Evolutionary conservation across 495 filamentous ascomycete species (phyloP).

Genomic region (Penicillium turbatum): DNA sequence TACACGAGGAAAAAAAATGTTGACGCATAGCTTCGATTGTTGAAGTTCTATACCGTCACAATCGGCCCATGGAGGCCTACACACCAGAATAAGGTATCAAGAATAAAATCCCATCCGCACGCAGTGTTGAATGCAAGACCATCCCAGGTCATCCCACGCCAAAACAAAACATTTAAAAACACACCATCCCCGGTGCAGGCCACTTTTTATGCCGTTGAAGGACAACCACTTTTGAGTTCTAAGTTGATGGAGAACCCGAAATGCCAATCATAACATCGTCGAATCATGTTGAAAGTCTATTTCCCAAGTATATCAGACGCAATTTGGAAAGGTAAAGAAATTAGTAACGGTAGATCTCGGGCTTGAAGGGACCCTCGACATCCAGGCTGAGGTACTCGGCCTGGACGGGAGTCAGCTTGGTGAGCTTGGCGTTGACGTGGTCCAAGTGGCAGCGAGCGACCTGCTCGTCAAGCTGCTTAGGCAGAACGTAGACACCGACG

Average conservation of each 20-base stretch:
- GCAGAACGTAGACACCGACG: slow-evolving; percentile 91
- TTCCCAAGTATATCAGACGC: slow-evolving; percentile 39
- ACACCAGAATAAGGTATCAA: slow-evolving; percentile 25
- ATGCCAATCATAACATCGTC: slow-evolving; percentile 58
- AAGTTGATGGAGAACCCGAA: slow-evolving; percentile 44
- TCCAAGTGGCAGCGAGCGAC: slow-evolving; percentile 88
- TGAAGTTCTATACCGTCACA: slow-evolving; percentile 15
- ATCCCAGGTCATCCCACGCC: slow-evolving; percentile 39
- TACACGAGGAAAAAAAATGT: background rate
- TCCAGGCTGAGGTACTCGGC: slow-evolving; percentile 88
- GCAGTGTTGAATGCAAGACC: slow-evolving; percentile 50
- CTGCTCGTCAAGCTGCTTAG: slow-evolving; percentile 98
- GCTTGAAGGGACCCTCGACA: slow-evolving; percentile 89
- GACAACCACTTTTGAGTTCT: slow-evolving; percentile 54
- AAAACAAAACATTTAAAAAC: slow-evolving; percentile 30
- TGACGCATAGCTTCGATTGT: slow-evolving; percentile 15
- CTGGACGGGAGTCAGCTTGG: slow-evolving; percentile 77
- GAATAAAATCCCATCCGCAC: slow-evolving; percentile 33
- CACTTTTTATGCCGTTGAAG: slow-evolving; percentile 62
- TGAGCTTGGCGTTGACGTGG: slow-evolving; percentile 93
- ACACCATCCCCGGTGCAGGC: slow-evolving; percentile 39
- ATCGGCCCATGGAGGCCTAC: slow-evolving; percentile 13
- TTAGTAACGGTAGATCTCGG: slow-evolving; percentile 65
- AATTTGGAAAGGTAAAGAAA: slow-evolving; percentile 21
- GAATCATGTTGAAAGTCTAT: slow-evolving; percentile 60